Conservation (phyloP, 1,139 yeast species). For the Protomyces arabidopsidicola region DNA sequence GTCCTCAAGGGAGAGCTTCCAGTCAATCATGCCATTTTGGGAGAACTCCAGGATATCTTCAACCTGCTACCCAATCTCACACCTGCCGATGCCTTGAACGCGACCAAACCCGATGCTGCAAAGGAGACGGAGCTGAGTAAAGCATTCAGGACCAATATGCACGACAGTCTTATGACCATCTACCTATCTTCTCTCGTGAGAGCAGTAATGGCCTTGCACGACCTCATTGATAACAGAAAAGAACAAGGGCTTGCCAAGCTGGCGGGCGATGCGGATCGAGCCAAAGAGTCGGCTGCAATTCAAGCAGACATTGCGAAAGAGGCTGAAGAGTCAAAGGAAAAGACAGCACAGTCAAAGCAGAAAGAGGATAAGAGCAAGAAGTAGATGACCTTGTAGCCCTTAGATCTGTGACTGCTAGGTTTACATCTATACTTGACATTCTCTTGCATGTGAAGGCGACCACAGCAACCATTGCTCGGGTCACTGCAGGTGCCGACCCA, state of each 20-base stretch:
- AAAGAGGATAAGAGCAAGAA: not conserved
- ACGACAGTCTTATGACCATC: slow-evolving; percentile 91
- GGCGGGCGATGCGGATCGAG: not conserved
- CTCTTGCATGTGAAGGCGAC: too few species aligned
- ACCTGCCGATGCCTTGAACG: slow-evolving; percentile 33
- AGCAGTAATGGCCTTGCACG: slow-evolving; percentile 94
- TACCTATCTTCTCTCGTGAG: slow-evolving; percentile 86
- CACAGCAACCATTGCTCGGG: too few species aligned
- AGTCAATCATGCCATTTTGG: slow-evolving; percentile 82
- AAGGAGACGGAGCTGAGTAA: slow-evolving; percentile 52
- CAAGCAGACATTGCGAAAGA: not conserved
- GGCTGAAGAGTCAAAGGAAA: not conserved
- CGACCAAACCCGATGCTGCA: slow-evolving; percentile 30
- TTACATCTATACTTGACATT: too few species aligned
- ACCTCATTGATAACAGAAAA: slow-evolving; percentile 70
- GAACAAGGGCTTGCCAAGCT: slow-evolving; percentile 4
- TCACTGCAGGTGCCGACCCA: too few species aligned
- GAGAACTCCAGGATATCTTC: slow-evolving; percentile 90
- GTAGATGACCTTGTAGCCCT: not conserved
- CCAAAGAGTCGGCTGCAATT: not conserved
- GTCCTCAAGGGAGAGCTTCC: slow-evolving; percentile 72
- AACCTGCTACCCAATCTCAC: slow-evolving; percentile 81
- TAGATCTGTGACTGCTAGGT: too few species aligned
- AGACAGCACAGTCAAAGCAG: not conserved
- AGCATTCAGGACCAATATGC: slow-evolving; percentile 87